Conservation (phyloP, 1,284 basidiomycete species). For the Fistulina hepatica region DNA sequence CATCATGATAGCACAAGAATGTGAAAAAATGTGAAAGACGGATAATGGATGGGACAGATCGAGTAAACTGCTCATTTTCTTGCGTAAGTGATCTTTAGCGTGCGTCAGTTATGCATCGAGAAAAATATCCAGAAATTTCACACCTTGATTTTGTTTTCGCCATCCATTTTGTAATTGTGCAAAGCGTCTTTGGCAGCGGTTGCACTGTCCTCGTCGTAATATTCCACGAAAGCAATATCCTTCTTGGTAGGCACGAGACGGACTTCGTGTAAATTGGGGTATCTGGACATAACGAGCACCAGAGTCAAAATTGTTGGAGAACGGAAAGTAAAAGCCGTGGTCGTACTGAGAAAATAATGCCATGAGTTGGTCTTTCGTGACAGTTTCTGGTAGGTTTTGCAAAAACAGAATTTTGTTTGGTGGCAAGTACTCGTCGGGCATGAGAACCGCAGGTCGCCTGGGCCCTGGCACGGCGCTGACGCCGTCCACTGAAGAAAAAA, state of each 20-base stretch:
- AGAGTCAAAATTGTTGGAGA: not conserved
- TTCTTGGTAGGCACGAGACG: constrained; percentile 93
- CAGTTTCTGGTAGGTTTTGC: constrained; percentile 89
- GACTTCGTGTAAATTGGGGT: constrained; percentile 88
- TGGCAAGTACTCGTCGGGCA: constrained; percentile 99
- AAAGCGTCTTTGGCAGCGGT: constrained; percentile 85
- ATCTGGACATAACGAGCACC: constrained; percentile 35
- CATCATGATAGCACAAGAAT: too few relatives aligned
- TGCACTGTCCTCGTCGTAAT: constrained; percentile 81
- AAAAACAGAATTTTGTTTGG: constrained; percentile 99
- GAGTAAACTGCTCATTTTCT: too few relatives aligned
- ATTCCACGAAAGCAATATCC: constrained; percentile 96
- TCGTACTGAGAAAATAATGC: constrained; percentile 80
- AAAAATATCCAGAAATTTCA: too few relatives aligned
- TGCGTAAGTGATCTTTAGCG: too few relatives aligned
- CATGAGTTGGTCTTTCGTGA: constrained; percentile 83
- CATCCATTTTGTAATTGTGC: constrained; percentile 94
- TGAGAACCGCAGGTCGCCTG: constrained; percentile 78
- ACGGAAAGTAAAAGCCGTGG: not conserved
- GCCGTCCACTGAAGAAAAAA: constrained; percentile 49
- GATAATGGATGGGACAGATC: too few relatives aligned
- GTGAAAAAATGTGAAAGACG: too few relatives aligned
- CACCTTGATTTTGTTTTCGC: constrained; percentile 94
- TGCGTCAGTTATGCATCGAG: too few relatives aligned
- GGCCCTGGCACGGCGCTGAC: constrained; percentile 50